Percentiles rank a stretch among this genome's conserved stretches.
These are phyloP conservation scores for Acacia acuminata DNA, from an alignment of 306 rosid species.

Conservation along the genomic window DNA sequence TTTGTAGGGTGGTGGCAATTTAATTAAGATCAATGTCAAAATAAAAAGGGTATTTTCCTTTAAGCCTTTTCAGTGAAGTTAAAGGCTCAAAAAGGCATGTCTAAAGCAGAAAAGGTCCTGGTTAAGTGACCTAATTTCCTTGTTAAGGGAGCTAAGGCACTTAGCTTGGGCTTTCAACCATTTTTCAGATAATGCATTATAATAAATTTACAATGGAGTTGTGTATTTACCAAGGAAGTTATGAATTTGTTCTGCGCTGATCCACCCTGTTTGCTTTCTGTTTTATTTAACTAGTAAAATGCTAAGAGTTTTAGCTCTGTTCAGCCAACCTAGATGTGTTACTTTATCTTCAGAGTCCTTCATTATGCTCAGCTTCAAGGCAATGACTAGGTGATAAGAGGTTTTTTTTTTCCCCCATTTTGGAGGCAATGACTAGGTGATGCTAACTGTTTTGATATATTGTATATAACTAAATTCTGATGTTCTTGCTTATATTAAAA, in stretches of 20 bases:
- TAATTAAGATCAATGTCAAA: background rate
- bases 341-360: background rate
- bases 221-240: background rate
- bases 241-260: background rate
- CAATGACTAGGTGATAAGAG: background rate
- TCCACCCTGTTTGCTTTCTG: background rate
- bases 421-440: background rate
- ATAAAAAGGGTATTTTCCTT: background rate
- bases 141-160: background rate
- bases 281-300: background rate
- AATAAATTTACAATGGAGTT: background rate
- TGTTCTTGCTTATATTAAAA: background rate
- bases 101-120: background rate
- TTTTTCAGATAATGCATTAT: background rate
- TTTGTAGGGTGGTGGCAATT: background rate
- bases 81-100: background rate
- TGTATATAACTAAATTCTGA: background rate
- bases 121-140: background rate
- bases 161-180: background rate
- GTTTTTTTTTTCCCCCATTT: background rate
- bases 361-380: background rate
- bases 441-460: background rate
- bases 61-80: background rate
- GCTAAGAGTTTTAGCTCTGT: background rate
- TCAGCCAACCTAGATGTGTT: background rate